Evolutionary conservation across 139 green algal genomes (phyloP), one percentile per base, ranked within the genome.

Genomic region (Auxenochlorella pyrenoidosa): DNA sequence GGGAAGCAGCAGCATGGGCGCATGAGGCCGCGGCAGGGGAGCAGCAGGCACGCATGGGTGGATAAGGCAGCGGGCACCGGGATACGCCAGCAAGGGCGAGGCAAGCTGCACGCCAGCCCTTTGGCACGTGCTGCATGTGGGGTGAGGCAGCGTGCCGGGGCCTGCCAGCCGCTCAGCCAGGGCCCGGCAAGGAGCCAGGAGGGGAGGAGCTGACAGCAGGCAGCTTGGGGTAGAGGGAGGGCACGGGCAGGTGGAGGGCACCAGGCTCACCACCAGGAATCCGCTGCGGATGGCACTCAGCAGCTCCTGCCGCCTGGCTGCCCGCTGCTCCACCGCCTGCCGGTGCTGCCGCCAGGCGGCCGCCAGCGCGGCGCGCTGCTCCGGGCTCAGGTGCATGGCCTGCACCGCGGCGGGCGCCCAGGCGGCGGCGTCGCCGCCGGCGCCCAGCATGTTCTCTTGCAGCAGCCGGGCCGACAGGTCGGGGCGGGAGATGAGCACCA

Each of bases 401-500:
- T 38, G 36, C 80, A 85, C 38, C 16, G 80, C 80, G 2, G 80
- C 63, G 0, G 41, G 10, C 1, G 80, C 24, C 80, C 80, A 85
- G 40, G 22, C 36, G 58, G 36, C 26, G 58, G 5, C 34, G 54
- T 51, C 24, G 79, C 10, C 8, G 63, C 34, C 0, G 47, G 1
- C 18, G 40, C 38, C 36, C 40, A 41, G 15, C 54, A 85, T 34
- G 80, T 85, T 44, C 21, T 85, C 80, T 70, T 65, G 43, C 28
- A 85, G 59, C 60, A 85, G 43, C 12, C 68, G 38, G 40, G 38
- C 44, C 41, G 63, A 85, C 2, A 85, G 80, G 63, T 85, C 80
- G 32, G 80, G 80, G 16, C 80, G 80, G 63, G 63, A 85, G 63
- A 85, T 85, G 60, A 85, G 80, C 13, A 75, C 80, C 19, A 85